phyloP scores from a whole-genome alignment of 2,329 filamentous ascomycete genomes.

The Cladophialophora immunda region DNA sequence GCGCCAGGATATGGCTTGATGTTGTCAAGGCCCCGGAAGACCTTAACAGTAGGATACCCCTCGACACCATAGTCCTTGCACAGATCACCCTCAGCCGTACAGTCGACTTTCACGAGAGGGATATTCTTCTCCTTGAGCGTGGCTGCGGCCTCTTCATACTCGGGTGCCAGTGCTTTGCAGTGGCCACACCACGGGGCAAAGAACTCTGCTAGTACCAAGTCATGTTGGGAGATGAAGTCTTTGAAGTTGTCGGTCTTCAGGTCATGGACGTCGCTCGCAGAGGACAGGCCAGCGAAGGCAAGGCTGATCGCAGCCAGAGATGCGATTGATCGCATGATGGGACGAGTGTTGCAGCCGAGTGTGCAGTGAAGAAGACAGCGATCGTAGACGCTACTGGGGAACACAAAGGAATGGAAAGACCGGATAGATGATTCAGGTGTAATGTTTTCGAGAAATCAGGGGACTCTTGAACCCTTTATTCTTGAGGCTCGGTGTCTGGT shows the following conservation, averaged over 20 bases:
- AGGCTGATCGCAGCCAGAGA: constrained; percentile 47
- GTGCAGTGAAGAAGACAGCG: constrained; percentile 1
- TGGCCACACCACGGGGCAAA: constrained; percentile 97
- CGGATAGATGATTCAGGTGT: constrained; percentile 3
- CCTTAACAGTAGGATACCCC: constrained; percentile 98
- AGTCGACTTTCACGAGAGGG: constrained; percentile 69
- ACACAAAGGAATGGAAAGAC: constrained; percentile 9
- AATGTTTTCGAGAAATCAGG: constrained; percentile 2
- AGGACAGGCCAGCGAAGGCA: constrained; percentile 50
- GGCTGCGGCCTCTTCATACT: constrained; percentile 60
- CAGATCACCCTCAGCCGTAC: constrained; percentile 91
- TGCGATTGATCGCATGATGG: constrained; percentile 38
- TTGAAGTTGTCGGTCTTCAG: constrained; percentile 88
- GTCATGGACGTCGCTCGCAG: constrained; percentile 78
- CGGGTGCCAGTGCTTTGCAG: constrained; percentile 89
- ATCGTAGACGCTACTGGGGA: not conserved
- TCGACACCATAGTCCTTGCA: constrained; percentile 91
- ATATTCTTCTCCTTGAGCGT: constrained; percentile 60
- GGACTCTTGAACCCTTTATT: constrained; percentile 11
- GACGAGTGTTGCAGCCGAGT: constrained; percentile 2
- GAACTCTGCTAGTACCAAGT: constrained; percentile 95
- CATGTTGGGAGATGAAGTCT: constrained; percentile 83
- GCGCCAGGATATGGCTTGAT: constrained; percentile 84
- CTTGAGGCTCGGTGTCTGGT: constrained; percentile 5
- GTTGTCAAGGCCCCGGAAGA: constrained; percentile 91